phyloP scores from a whole-genome alignment of 1,284 basidiomycete species.

The Vanrija pseudolonga region DNA sequence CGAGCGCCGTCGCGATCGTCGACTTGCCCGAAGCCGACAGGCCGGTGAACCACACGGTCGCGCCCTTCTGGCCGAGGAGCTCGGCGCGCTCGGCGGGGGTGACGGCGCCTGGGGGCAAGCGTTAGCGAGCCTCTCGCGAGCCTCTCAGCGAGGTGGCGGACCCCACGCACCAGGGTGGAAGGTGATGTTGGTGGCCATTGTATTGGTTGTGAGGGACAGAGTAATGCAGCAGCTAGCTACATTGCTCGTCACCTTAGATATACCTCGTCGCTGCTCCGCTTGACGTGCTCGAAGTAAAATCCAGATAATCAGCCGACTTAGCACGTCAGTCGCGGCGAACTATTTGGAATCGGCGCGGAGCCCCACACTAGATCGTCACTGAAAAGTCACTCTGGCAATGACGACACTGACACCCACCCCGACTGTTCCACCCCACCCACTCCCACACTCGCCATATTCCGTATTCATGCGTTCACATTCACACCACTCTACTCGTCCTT shows the following conservation, averaged over 20 bases:
- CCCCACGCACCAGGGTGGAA: slow-evolving; percentile 62
- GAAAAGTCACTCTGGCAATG: neutral
- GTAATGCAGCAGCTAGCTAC: neutral
- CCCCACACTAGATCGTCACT: neutral
- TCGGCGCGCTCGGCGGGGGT: slow-evolving; percentile 62
- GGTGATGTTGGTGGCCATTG: slow-evolving; percentile 81
- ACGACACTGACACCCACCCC: neutral
- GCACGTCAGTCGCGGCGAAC: no score
- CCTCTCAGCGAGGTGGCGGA: no score
- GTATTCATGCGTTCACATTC: neutral
- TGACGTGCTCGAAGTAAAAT: neutral
- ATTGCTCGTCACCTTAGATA: neutral
- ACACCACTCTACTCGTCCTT: neutral
- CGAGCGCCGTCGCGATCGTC: slow-evolving; percentile 93
- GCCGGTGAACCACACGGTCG: slow-evolving; percentile 94
- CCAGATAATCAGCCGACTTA: neutral
- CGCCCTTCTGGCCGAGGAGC: slow-evolving; percentile 72
- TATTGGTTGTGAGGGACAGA: neutral
- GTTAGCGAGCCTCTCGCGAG: neutral
- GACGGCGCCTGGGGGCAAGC: slow-evolving; percentile 62
- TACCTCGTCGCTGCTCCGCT: no score
- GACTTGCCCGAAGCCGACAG: slow-evolving; percentile 84
- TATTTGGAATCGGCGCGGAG: no score
- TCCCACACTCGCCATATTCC: neutral
- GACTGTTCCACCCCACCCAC: no score